Percentiles rank a stretch among this genome's conserved stretches.
phyloP scores from a whole-genome alignment of 345 rosid species.

The Durio zibethinus region DNA sequence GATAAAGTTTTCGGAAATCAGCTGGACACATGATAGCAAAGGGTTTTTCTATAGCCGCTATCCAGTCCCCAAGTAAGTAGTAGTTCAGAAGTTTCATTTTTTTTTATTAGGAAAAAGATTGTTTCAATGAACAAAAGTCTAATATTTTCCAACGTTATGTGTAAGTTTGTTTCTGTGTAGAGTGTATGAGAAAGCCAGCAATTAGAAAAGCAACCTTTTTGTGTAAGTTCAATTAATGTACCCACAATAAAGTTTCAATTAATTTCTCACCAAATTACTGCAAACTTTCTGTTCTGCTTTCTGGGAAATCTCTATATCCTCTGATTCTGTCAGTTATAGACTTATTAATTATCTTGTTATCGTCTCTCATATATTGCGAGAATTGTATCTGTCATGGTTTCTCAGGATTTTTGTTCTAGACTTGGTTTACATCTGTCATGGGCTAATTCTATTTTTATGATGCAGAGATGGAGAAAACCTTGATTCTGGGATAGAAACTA shows the following conservation, averaged over 20 bases:
- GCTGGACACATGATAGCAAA: conserved; percentile 85
- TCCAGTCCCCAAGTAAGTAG: conserved; percentile 73
- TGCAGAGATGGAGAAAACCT: conserved; percentile 69
- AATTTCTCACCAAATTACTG: neutral
- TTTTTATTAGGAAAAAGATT: neutral
- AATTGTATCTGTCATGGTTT: neutral
- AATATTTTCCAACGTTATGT: neutral
- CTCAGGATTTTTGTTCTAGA: too few species aligned
- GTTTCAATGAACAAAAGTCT: neutral
- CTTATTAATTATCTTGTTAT: neutral
- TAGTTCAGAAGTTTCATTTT: too few species aligned
- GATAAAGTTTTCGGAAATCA: conserved; percentile 74
- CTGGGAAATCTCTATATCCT: neutral
- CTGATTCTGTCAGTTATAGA: neutral
- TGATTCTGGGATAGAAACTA: conserved; percentile 91
- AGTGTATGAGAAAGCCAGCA: neutral
- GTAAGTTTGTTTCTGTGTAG: too few species aligned
- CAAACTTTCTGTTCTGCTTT: neutral
- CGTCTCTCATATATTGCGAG: neutral
- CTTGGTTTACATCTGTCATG: too few species aligned
- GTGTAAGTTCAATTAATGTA: neutral
- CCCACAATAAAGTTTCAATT: neutral
- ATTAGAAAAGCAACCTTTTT: too few species aligned
- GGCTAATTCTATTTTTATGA: neutral
- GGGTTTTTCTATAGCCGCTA: conserved; percentile 93